Percentiles rank a stretch among this genome's conserved stretches.
Conservation (phyloP, 2,329 filamentous ascomycete species). For the Plenodomus tracheiphilus region DNA sequence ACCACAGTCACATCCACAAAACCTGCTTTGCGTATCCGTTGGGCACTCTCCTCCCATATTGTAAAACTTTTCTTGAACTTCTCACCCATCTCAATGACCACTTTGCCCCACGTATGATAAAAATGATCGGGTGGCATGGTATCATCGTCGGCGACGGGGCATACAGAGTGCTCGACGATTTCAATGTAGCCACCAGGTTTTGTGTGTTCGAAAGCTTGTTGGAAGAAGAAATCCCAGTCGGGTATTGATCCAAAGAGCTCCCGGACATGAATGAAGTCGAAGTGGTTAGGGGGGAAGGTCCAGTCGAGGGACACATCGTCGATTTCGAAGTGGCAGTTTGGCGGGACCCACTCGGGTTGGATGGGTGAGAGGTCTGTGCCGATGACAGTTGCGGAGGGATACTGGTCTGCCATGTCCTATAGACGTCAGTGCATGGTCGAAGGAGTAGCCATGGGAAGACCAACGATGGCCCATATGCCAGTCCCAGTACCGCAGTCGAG, state of each 20-base stretch:
- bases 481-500: slow-evolving; percentile 44
- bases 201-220: slow-evolving; percentile 38
- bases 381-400: slow-evolving; percentile 36
- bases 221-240: slow-evolving; percentile 51
- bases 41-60: slow-evolving; percentile 41
- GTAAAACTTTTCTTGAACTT: slow-evolving; percentile 44
- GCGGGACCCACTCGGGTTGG: slow-evolving; percentile 53
- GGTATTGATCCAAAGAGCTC: slow-evolving; percentile 51
- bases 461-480: slow-evolving; percentile 43
- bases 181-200: slow-evolving; percentile 51
- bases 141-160: slow-evolving; percentile 46
- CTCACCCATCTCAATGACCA: slow-evolving; percentile 41
- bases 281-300: slow-evolving; percentile 43
- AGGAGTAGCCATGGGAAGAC: not conserved
- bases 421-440: not conserved
- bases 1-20: slow-evolving; percentile 41
- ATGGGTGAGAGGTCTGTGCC: slow-evolving; percentile 56
- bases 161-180: slow-evolving; percentile 48
- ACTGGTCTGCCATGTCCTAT: slow-evolving; percentile 35
- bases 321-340: slow-evolving; percentile 53
- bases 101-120: slow-evolving; percentile 40
- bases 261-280: slow-evolving; percentile 53
- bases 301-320: slow-evolving; percentile 51
- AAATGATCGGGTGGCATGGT: slow-evolving; percentile 45
- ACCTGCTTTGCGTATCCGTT: slow-evolving; percentile 35